Conservation (phyloP, 495 filamentous ascomycete species). For the Hyaloscypha variabilis region DNA sequence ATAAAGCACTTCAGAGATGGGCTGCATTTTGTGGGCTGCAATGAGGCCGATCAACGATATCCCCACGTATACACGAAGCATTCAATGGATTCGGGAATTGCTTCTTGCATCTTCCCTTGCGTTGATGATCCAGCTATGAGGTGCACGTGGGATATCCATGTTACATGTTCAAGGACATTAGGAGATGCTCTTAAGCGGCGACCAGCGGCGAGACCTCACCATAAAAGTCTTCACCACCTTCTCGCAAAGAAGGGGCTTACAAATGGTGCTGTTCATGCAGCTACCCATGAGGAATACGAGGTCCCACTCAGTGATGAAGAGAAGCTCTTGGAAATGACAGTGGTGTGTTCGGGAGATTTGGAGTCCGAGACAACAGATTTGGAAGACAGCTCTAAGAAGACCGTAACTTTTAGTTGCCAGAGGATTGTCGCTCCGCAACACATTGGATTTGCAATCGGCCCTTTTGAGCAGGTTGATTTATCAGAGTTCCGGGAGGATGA, state of each 20-base stretch:
- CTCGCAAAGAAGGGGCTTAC: constrained; percentile 22
- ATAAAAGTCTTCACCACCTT: constrained; percentile 16
- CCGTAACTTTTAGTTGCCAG: constrained; percentile 74
- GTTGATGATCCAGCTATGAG: constrained; percentile 79
- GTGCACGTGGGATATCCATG: constrained; percentile 84
- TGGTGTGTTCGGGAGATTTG: constrained; percentile 87
- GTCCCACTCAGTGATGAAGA: constrained; percentile 69
- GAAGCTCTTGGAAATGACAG: constrained; percentile 80
- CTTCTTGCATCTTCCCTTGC: constrained; percentile 88
- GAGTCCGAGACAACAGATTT: constrained; percentile 78
- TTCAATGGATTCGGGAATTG: constrained; percentile 71
- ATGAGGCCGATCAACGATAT: constrained; percentile 75
- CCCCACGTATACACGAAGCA: constrained; percentile 92
- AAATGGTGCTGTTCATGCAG: constrained; percentile 26
- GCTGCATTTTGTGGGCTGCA: constrained; percentile 85
- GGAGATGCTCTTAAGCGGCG: constrained; percentile 71
- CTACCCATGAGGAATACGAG: constrained; percentile 34
- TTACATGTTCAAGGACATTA: constrained; percentile 81
- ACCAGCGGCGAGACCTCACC: constrained; percentile 6
- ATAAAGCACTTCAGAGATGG: constrained; percentile 78
- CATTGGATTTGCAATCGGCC: constrained; percentile 88
- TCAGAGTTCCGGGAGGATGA: constrained; percentile 87
- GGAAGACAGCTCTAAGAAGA: constrained; percentile 75
- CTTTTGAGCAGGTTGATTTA: constrained; percentile 91
- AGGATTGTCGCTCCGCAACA: constrained; percentile 79